These are phyloP conservation scores for Phyllosticta citriasiana DNA, from an alignment of 2,329 filamentous ascomycete genomes.

Conservation along the genomic window DNA sequence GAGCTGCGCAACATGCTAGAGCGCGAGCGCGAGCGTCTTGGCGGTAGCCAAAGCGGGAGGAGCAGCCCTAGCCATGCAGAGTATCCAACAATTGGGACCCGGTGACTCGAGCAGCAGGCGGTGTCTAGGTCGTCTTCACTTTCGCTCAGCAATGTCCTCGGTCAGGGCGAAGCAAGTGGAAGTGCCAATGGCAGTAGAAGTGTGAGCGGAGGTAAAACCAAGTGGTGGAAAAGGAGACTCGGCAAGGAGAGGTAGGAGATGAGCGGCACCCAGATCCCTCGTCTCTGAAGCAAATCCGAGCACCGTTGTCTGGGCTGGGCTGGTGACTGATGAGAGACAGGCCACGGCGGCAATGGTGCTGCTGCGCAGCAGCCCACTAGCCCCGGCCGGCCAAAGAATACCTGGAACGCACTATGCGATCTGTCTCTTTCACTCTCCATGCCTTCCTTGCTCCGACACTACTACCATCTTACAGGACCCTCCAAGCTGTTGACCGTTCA, in stretches of 20 bases:
- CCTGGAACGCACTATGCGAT: neutral
- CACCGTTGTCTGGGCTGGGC: neutral
- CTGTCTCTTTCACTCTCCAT: neutral
- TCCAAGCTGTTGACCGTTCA: neutral
- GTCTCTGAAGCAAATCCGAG: neutral
- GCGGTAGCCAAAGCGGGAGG: conserved; percentile 1
- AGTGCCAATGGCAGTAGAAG: neutral
- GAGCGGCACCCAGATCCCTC: neutral
- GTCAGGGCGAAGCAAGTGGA: neutral
- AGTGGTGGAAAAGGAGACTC: neutral
- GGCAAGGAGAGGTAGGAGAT: neutral
- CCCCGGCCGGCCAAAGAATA: neutral
- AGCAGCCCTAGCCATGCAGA: conserved; percentile 4
- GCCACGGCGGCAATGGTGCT: neutral
- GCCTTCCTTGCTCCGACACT: neutral
- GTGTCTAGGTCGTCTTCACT: neutral
- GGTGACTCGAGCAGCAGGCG: neutral
- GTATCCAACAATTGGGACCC: conserved; percentile 6
- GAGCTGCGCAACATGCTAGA: conserved; percentile 57
- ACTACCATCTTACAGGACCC: neutral
- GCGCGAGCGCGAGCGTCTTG: conserved; percentile 35
- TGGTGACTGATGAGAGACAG: neutral
- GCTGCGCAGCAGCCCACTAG: neutral
- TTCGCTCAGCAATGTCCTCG: neutral
- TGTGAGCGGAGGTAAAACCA: neutral